Evolutionary conservation across 2,329 filamentous ascomycete genomes (phyloP).

Genomic region (Colletotrichum filicis): DNA sequence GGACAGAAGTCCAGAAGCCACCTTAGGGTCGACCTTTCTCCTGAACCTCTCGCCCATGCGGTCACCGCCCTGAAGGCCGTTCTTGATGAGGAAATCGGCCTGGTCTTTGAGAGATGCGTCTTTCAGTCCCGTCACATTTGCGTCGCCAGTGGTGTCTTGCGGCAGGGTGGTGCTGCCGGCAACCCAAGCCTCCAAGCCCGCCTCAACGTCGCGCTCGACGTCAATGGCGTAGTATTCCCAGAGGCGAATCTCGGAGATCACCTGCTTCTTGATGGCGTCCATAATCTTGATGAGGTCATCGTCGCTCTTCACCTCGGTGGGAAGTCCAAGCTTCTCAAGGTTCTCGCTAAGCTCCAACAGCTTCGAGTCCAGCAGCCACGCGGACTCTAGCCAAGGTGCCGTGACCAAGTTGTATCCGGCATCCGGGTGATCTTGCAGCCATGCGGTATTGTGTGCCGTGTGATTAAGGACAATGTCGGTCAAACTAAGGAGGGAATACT

Average conservation of each 20-base stretch:
- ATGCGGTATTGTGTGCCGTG: slow-evolving; percentile 93
- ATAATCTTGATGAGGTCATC: slow-evolving; percentile 85
- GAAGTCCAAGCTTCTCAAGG: slow-evolving; percentile 77
- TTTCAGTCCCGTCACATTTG: slow-evolving; percentile 60
- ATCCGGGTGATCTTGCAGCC: slow-evolving; percentile 94
- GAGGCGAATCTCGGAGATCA: slow-evolving; percentile 80
- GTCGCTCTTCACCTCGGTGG: slow-evolving; percentile 75
- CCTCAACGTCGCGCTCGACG: slow-evolving; percentile 76
- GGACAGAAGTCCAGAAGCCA: slow-evolving; percentile 76
- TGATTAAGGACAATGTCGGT: slow-evolving; percentile 99
- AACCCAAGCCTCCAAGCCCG: slow-evolving; percentile 78
- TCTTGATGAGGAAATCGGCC: slow-evolving; percentile 72
- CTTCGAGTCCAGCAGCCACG: slow-evolving; percentile 69
- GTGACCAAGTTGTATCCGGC: slow-evolving; percentile 94
- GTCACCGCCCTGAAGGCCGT: slow-evolving; percentile 78
- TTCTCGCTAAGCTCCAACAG: slow-evolving; percentile 81
- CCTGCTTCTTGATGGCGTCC: slow-evolving; percentile 83
- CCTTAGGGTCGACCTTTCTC: slow-evolving; percentile 74
- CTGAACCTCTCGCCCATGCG: slow-evolving; percentile 84
- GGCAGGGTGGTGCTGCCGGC: slow-evolving; percentile 67
- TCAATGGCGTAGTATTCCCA: slow-evolving; percentile 96
- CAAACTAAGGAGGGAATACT: slow-evolving; percentile 86
- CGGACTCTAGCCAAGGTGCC: slow-evolving; percentile 80
- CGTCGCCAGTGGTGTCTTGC: slow-evolving; percentile 50
- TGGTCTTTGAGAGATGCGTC: slow-evolving; percentile 58